These are phyloP conservation scores for Magnusiomyces paraingens DNA, from an alignment of 1,139 yeast genomes.

Conservation along the genomic window DNA sequence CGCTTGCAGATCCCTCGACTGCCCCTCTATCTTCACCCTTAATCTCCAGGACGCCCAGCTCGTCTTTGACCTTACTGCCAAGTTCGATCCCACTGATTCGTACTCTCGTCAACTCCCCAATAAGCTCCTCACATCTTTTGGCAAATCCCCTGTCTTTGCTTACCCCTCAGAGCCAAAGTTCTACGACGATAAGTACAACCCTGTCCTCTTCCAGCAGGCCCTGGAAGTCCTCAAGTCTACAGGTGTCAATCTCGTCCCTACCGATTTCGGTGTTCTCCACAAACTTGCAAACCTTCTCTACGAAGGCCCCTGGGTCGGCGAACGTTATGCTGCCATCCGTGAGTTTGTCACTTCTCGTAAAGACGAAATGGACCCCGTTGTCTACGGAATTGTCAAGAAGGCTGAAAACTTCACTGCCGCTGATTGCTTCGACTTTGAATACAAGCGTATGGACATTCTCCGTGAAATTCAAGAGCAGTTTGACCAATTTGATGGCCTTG, in stretches of 20 bases:
- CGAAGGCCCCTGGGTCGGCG: conserved; percentile 99
- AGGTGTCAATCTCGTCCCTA: conserved; percentile 53
- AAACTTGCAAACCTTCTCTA: conserved; percentile 84
- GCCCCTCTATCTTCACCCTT: conserved; percentile 78
- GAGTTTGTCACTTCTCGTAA: conserved; percentile 69
- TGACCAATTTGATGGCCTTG: conserved; percentile 59
- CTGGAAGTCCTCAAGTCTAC: conserved; percentile 47
- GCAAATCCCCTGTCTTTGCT: conserved; percentile 58
- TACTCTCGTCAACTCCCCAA: conserved; percentile 71
- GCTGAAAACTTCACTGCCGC: conserved; percentile 78
- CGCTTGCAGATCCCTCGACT: conserved; percentile 93
- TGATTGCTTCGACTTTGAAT: conserved; percentile 76
- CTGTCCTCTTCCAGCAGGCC: conserved; percentile 57
- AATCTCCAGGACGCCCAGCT: conserved; percentile 78
- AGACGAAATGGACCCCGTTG: conserved; percentile 72
- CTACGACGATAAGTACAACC: conserved; percentile 77
- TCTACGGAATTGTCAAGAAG: conserved; percentile 62
- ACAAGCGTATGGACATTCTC: conserved; percentile 69
- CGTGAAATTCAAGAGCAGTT: conserved; percentile 55
- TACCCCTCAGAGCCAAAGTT: conserved; percentile 68
- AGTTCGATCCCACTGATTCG: conserved; percentile 71
- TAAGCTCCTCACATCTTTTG: conserved; percentile 55
- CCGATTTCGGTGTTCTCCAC: conserved; percentile 68
- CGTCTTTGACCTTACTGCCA: conserved; percentile 61
- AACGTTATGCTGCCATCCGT: conserved; percentile 76